Conservation (phyloP, 108 stramenopile species). For the Schizochytrium sp. region DNA sequence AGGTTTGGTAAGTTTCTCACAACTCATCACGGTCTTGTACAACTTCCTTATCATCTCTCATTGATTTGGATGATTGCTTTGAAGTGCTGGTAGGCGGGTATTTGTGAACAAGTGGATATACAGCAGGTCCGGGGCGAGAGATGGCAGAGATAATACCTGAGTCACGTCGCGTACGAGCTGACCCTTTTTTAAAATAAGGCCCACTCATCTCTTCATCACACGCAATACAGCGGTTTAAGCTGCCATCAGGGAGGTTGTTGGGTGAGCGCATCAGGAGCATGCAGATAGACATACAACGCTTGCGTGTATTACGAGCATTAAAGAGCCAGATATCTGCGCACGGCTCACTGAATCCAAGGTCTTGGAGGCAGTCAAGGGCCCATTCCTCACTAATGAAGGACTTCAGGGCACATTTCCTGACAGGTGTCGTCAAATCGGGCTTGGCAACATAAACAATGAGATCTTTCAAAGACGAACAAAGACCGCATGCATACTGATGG, state of each 20-base stretch:
- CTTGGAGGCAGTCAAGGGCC: not conserved
- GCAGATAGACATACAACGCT: conserved; percentile 35
- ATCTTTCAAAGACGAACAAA: not conserved
- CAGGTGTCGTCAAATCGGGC: conserved; percentile 40
- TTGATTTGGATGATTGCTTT: too few species aligned
- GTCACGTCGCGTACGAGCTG: not conserved
- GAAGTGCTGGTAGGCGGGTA: not conserved
- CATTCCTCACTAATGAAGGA: not conserved
- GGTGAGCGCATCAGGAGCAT: not conserved
- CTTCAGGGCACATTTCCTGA: conserved; percentile 2
- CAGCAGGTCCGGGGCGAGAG: not conserved
- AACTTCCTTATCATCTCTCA: too few species aligned
- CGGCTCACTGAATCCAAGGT: conserved; percentile 23
- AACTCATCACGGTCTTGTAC: too few species aligned
- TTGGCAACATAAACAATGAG: conserved; percentile 13
- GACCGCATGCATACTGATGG: conserved; percentile 33
- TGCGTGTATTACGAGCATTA: conserved; percentile 7
- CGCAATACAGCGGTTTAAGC: conserved; percentile 20
- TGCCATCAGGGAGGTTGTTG: not conserved
- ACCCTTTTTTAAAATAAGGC: not conserved
- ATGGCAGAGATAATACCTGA: conserved; percentile 46
- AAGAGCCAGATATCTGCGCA: conserved; percentile 49
- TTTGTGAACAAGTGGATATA: conserved; percentile 16
- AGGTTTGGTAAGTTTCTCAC: too few species aligned
- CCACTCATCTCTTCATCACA: conserved; percentile 45